These are phyloP conservation scores for Zasmidium cellare DNA, from an alignment of 2,329 filamentous ascomycete species.

Conservation along the genomic window DNA sequence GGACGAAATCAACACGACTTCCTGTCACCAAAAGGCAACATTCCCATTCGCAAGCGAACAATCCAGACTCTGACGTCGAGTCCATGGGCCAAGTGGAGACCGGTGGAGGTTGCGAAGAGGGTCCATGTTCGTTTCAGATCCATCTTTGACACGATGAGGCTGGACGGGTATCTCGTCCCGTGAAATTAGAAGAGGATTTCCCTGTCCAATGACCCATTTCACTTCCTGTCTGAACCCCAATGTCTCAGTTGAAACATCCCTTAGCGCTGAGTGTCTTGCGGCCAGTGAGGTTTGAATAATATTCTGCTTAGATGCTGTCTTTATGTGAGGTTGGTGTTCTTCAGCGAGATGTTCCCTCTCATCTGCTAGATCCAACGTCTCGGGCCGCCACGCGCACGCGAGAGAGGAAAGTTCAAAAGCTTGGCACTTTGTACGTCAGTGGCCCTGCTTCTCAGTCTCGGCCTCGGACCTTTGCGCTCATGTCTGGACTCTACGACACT, in stretches of 20 bases:
- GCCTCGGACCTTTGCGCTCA: neutral
- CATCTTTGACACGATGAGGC: neutral
- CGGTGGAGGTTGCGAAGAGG: neutral
- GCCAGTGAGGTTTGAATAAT: neutral
- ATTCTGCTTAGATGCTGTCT: neutral
- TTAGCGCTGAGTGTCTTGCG: neutral
- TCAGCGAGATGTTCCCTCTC: too few species aligned
- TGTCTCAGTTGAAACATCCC: neutral
- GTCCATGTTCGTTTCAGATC: neutral
- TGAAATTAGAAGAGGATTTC: neutral
- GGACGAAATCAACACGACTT: too few species aligned
- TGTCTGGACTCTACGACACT: neutral
- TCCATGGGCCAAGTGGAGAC: neutral
- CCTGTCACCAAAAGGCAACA: too few species aligned
- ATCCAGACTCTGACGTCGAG: too few species aligned
- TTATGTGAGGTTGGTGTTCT: neutral
- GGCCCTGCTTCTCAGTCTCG: too few species aligned
- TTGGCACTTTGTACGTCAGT: neutral
- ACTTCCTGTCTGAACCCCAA: neutral
- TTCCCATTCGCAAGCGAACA: too few species aligned
- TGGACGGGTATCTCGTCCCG: neutral
- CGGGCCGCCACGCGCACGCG: neutral
- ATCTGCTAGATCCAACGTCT: neutral
- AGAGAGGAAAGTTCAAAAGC: neutral
- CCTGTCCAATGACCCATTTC: neutral